Conservation (phyloP, 2,329 filamentous ascomycete genomes). For the Paracorniculantispora psalliotae region DNA sequence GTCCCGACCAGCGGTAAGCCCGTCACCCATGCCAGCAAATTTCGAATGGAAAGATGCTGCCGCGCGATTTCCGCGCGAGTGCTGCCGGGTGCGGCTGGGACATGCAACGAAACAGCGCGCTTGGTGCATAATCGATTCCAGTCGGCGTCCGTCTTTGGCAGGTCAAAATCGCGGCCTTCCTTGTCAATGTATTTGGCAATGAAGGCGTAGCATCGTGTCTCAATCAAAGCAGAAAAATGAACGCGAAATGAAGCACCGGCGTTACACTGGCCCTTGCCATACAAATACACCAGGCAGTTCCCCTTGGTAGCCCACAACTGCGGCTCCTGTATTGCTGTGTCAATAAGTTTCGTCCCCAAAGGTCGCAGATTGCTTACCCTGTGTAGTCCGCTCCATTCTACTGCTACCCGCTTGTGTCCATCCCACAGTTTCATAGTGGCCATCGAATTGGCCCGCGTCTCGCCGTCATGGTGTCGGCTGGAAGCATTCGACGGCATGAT, state of each 20-base stretch:
- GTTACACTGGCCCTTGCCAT: slow-evolving; percentile 59
- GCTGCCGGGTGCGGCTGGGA: slow-evolving; percentile 59
- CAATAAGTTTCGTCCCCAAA: not conserved
- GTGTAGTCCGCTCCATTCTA: slow-evolving; percentile 5
- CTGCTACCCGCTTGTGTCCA: not conserved
- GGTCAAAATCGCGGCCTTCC: slow-evolving; percentile 20
- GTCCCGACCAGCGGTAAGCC: slow-evolving; percentile 62
- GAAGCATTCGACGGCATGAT: not conserved
- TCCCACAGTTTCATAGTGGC: slow-evolving; percentile 8
- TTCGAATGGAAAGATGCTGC: slow-evolving; percentile 63
- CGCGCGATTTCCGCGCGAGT: slow-evolving; percentile 47
- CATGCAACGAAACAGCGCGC: slow-evolving; percentile 55
- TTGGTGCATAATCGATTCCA: slow-evolving; percentile 28
- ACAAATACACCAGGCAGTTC: slow-evolving; percentile 66
- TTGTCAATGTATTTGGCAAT: slow-evolving; percentile 47
- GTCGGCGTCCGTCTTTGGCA: slow-evolving; percentile 23
- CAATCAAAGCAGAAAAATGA: slow-evolving; percentile 52
- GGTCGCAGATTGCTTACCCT: slow-evolving; percentile 3
- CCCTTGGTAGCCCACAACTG: slow-evolving; percentile 66
- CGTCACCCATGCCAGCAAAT: slow-evolving; percentile 69
- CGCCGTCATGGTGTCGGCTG: not conserved
- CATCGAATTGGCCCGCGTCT: not conserved
- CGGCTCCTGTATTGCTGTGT: slow-evolving; percentile 49
- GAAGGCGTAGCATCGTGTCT: slow-evolving; percentile 55
- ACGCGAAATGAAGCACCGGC: slow-evolving; percentile 65